These are phyloP conservation scores for Silene conica DNA, from an alignment of 148 eudicot genomes.

Conservation along the genomic window DNA sequence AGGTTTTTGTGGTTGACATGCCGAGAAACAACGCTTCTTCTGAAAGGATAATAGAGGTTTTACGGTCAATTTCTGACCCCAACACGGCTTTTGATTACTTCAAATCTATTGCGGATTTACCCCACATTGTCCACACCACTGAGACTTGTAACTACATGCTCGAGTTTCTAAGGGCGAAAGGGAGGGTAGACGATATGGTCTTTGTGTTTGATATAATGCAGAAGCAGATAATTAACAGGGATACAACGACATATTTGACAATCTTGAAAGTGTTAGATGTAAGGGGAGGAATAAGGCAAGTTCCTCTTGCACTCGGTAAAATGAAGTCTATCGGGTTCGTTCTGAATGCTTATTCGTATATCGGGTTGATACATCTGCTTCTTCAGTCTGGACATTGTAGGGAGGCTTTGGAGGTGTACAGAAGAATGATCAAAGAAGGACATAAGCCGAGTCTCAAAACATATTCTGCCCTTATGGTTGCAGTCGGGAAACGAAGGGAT, in stretches of 20 bases:
- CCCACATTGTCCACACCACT: constrained; percentile 64
- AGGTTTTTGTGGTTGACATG: constrained; percentile 21
- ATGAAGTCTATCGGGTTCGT: constrained; percentile 64
- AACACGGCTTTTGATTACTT: constrained; percentile 53
- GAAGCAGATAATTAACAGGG: constrained; percentile 81
- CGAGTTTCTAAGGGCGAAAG: constrained; percentile 51
- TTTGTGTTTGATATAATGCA: constrained; percentile 87
- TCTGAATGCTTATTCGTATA: constrained; percentile 81
- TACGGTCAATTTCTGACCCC: constrained; percentile 52
- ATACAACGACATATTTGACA: constrained; percentile 65
- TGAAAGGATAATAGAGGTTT: constrained; percentile 35
- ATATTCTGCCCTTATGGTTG: constrained; percentile 96
- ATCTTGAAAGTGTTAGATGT: constrained; percentile 61
- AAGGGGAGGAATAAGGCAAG: constrained; percentile 72
- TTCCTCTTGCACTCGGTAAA: constrained; percentile 56
- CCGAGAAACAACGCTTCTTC: constrained; percentile 30
- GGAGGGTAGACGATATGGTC: constrained; percentile 63
- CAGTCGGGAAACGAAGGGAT: constrained; percentile 81
- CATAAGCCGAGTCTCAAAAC: constrained; percentile 86
- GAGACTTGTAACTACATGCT: constrained; percentile 90
- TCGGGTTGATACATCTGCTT: constrained; percentile 81
- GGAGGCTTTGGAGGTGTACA: constrained; percentile 75
- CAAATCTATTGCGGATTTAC: constrained; percentile 45
- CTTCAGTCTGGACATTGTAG: constrained; percentile 59
- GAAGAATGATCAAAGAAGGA: constrained; percentile 62